Conservation (phyloP, 345 rosid genomes). For the Linum trigynum region DNA sequence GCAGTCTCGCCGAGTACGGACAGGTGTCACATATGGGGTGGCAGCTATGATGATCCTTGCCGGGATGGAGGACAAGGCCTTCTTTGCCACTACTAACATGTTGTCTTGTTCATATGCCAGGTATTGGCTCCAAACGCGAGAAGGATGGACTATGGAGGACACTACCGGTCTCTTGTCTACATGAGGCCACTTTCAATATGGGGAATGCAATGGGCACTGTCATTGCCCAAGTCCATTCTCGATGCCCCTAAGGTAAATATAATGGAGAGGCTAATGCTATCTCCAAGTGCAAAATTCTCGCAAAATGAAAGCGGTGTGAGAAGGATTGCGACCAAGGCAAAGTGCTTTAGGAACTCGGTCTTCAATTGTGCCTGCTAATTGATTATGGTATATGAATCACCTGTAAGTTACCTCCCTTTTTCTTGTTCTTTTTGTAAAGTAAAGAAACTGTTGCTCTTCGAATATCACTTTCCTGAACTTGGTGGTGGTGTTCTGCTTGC, state of each 20-base stretch:
- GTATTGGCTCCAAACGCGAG: conserved; percentile 96
- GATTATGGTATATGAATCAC: background rate
- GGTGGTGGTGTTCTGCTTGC: too few species aligned
- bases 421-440: conserved; percentile 19
- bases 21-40: conserved; percentile 91
- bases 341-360: conserved; percentile 50
- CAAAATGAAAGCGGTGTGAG: conserved; percentile 27
- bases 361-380: conserved; percentile 54
- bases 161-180: conserved; percentile 77
- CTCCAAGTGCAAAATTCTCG: conserved; percentile 48
- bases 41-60: conserved; percentile 90
- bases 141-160: conserved; percentile 91
- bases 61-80: conserved; percentile 90
- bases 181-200: conserved; percentile 96
- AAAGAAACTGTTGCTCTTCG: conserved; percentile 5
- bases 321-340: conserved; percentile 46
- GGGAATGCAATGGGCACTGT: conserved; percentile 94
- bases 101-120: conserved; percentile 26
- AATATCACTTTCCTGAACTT: background rate
- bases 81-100: conserved; percentile 26
- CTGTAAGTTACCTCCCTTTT: conserved; percentile 6
- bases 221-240: conserved; percentile 72
- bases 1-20: conserved; percentile 99
- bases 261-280: conserved; percentile 70
- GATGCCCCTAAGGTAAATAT: conserved; percentile 79